These are phyloP conservation scores for Schwanniomyces pseudopolymorphus DNA, from an alignment of 805 yeast genomes.

Conservation along the genomic window DNA sequence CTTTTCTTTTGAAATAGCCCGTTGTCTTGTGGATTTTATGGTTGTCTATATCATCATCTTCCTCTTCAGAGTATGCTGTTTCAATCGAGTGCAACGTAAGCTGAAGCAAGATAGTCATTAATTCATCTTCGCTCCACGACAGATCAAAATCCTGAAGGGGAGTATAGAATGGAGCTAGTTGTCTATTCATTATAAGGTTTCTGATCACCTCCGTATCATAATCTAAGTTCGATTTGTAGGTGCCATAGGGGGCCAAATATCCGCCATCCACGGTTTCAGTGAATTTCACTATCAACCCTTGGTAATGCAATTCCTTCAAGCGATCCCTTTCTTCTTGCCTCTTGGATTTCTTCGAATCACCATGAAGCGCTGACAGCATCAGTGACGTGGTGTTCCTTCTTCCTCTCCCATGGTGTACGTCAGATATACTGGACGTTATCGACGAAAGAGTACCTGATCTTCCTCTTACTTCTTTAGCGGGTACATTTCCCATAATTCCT, in stretches of 20 bases:
- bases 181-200: conserved; percentile 63
- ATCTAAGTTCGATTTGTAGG: conserved; percentile 74
- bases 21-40: conserved; percentile 54
- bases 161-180: conserved; percentile 84
- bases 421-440: conserved; percentile 9
- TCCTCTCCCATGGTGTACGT: conserved; percentile 6
- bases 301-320: conserved; percentile 52
- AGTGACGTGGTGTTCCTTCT: conserved; percentile 22
- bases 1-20: conserved; percentile 48
- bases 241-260: conserved; percentile 86
- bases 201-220: conserved; percentile 75
- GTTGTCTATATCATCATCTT: conserved; percentile 61
- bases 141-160: conserved; percentile 81
- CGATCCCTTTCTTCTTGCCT: conserved; percentile 55
- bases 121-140: conserved; percentile 68
- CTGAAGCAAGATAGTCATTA: conserved; percentile 48
- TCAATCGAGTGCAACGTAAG: conserved; percentile 58
- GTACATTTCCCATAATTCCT: conserved; percentile 43
- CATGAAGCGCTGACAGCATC: conserved; percentile 10
- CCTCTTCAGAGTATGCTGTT: conserved; percentile 49
- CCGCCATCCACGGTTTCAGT: conserved; percentile 92
- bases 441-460: conserved; percentile 27
- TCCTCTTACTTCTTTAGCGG: conserved; percentile 38
- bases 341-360: conserved; percentile 20
- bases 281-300: conserved; percentile 56